Percentiles rank a stretch among this genome's conserved stretches.
Conservation (phyloP, 2,329 filamentous ascomycete species). For the Ceratocystis alfenasii region DNA sequence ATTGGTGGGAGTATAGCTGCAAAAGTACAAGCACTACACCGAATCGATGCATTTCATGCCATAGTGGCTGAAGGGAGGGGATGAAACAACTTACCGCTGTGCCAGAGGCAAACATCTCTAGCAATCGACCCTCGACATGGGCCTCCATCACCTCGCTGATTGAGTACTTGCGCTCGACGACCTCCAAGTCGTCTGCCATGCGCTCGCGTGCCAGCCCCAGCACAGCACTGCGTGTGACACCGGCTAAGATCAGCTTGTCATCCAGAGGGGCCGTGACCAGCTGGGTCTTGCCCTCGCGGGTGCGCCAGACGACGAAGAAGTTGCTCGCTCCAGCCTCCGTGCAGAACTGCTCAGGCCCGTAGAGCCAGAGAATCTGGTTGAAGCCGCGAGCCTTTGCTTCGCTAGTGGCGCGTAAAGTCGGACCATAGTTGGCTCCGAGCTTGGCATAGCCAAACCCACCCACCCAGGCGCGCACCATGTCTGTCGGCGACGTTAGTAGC, state of each 20-base stretch:
- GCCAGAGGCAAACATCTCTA: conserved; percentile 78
- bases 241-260: conserved; percentile 73
- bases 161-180: conserved; percentile 72
- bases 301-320: conserved; percentile 76
- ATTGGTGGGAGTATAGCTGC: not conserved
- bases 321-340: conserved; percentile 89
- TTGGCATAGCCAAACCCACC: conserved; percentile 89
- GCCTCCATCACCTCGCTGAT: conserved; percentile 68
- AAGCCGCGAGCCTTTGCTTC: conserved; percentile 64
- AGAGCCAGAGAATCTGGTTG: conserved; percentile 90
- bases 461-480: conserved; percentile 83
- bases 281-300: conserved; percentile 48
- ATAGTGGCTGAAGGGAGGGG: not conserved
- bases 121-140: conserved; percentile 57
- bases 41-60: not conserved
- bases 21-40: too few species aligned
- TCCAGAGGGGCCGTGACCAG: conserved; percentile 75
- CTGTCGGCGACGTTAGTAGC: conserved; percentile 65
- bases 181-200: conserved; percentile 47
- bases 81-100: conserved; percentile 55
- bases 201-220: conserved; percentile 58
- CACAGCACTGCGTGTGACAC: conserved; percentile 73
- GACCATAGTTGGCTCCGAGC: conserved; percentile 87
- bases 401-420: conserved; percentile 62
- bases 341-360: conserved; percentile 62